Evolutionary conservation across 73 alveolate species (phyloP).

Genomic region (Stentor coeruleus): DNA sequence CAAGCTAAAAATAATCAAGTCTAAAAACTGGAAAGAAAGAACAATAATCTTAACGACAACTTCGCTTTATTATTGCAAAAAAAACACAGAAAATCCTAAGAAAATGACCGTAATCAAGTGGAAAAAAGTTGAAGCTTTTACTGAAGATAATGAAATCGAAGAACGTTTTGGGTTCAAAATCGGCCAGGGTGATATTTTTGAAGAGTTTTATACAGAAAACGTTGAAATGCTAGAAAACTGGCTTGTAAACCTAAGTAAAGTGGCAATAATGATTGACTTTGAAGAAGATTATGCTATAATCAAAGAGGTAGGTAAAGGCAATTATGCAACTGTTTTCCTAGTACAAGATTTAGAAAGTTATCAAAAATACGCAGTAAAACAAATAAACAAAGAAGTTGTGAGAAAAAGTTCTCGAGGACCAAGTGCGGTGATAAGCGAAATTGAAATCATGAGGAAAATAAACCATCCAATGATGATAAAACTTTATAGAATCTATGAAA

Average conservation of each 20-base stretch:
- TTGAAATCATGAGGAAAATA: not conserved
- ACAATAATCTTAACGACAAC: not conserved
- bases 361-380: not conserved
- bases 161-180: not conserved
- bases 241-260: not conserved
- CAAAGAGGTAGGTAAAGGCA: slow-evolving; percentile 24
- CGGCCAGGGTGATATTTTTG: not conserved
- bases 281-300: not conserved
- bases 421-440: slow-evolving; percentile 19
- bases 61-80: not conserved
- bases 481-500: not conserved
- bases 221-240: slow-evolving; percentile 7
- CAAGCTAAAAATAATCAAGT: no score
- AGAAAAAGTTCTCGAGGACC: not conserved
- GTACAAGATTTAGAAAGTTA: not conserved
- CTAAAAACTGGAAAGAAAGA: not conserved
- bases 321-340: not conserved
- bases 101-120: not conserved
- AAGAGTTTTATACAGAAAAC: not conserved
- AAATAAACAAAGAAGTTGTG: not conserved
- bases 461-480: slow-evolving; percentile 17
- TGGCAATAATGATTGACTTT: not conserved
- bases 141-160: not conserved
- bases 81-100: not conserved
- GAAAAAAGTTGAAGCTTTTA: slow-evolving; percentile 10